Evolutionary conservation across 2,329 filamentous ascomycete species (phyloP).

Genomic region (Alternaria burnsii): DNA sequence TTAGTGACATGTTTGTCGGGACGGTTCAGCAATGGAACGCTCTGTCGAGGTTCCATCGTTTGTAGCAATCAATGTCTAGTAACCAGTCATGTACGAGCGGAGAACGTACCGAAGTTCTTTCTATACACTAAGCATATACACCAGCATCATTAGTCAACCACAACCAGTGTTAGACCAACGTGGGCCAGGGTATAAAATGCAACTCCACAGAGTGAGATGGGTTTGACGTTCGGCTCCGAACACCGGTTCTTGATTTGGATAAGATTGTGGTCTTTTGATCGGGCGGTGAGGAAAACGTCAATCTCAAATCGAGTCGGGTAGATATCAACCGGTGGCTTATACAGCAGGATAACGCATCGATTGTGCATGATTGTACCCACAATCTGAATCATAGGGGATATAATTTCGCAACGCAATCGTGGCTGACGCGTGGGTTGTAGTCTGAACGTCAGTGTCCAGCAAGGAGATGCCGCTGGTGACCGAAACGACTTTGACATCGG

Average conservation of each 20-base stretch:
- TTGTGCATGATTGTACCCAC: constrained; percentile 12
- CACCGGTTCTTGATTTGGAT: constrained; percentile 2
- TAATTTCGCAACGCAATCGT: not conserved
- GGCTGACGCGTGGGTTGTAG: not conserved
- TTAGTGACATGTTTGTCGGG: not conserved
- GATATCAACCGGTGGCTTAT: constrained; percentile 13
- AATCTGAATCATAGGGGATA: constrained; percentile 1
- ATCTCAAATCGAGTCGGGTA: not conserved
- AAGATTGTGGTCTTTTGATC: not conserved
- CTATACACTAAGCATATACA: constrained; percentile 5
- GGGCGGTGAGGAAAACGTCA: not conserved
- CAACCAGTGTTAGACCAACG: constrained; percentile 8
- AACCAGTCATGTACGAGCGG: constrained; percentile 3
- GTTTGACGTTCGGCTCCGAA: constrained; percentile 7
- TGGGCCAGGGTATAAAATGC: constrained; percentile 7
- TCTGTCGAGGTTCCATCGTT: not conserved
- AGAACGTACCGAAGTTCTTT: constrained; percentile 4
- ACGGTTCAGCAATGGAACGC: not conserved
- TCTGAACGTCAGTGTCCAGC: not conserved
- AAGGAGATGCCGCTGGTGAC: not conserved
- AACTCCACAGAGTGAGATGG: constrained; percentile 8
- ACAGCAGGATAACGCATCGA: not conserved
- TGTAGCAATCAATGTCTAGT: not conserved
- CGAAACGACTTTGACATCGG: not conserved
- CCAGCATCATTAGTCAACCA: constrained; percentile 5